Percentiles rank a stretch among this genome's conserved stretches.
Conservation (phyloP, 2,329 filamentous ascomycete genomes). For the Myotisia sp. region DNA sequence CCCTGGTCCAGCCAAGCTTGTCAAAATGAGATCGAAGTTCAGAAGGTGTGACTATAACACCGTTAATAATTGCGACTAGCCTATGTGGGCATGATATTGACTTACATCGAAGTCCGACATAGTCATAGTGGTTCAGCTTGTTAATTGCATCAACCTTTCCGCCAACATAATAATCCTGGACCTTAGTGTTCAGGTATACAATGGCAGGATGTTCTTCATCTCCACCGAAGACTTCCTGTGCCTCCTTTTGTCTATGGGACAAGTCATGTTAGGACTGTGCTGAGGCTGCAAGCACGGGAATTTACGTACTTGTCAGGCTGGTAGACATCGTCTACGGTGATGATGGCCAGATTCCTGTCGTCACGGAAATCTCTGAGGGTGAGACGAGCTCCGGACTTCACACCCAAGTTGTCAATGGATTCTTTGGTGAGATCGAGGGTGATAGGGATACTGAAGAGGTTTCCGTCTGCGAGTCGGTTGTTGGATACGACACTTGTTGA, state of each 20-base stretch:
- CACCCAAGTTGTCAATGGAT: slow-evolving; percentile 56
- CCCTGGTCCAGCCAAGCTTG: slow-evolving; percentile 96
- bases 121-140: slow-evolving; percentile 96
- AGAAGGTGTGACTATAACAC: slow-evolving; percentile 60
- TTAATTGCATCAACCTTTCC: slow-evolving; percentile 93
- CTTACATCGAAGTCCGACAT: slow-evolving; percentile 86
- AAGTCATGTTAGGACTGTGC: slow-evolving; percentile 6
- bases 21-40: slow-evolving; percentile 95
- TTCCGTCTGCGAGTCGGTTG: slow-evolving; percentile 72
- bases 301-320: slow-evolving; percentile 71
- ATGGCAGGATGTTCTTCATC: slow-evolving; percentile 84
- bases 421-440: slow-evolving; percentile 71
- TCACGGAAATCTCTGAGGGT: slow-evolving; percentile 91
- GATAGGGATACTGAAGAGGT: slow-evolving; percentile 93
- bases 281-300: too few relatives aligned
- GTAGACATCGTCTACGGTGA: slow-evolving; percentile 93
- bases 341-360: slow-evolving; percentile 87
- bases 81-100: slow-evolving; percentile 10
- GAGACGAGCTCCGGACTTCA: slow-evolving; percentile 69
- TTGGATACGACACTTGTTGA: slow-evolving; percentile 86
- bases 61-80: background rate
- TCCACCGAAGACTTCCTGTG: slow-evolving; percentile 85
- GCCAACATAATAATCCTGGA: slow-evolving; percentile 81
- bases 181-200: slow-evolving; percentile 69
- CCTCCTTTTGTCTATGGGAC: slow-evolving; percentile 59